Conservation (phyloP, 1,284 basidiomycete genomes). For the Volvariella surrecta region DNA sequence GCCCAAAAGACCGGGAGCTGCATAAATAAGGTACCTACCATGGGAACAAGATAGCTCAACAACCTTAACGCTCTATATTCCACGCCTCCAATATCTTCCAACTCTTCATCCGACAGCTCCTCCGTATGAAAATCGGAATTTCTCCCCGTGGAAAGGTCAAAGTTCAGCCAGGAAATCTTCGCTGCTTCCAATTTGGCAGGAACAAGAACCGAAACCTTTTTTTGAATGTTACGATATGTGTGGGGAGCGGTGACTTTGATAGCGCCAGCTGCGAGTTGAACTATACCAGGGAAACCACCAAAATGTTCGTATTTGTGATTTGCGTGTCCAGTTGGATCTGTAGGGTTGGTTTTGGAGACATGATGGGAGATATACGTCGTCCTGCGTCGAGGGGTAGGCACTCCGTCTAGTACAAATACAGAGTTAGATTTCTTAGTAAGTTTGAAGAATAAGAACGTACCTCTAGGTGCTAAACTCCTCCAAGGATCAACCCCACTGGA, state of each 20-base stretch:
- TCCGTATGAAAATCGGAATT: conserved; percentile 71
- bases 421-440: too few relatives aligned
- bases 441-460: too few relatives aligned
- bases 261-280: conserved; percentile 22
- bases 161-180: conserved; percentile 27
- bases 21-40: conserved; percentile 21
- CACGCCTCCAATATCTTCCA: conserved; percentile 76
- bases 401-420: not conserved
- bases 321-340: conserved; percentile 9
- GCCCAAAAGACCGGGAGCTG: not conserved
- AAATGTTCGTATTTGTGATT: conserved; percentile 24
- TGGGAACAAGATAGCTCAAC: conserved; percentile 38
- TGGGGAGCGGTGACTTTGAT: conserved; percentile 26
- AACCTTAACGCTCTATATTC: conserved; percentile 65
- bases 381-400: not conserved
- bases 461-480: too few relatives aligned
- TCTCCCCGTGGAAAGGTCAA: conserved; percentile 47
- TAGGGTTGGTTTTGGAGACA: conserved; percentile 1
- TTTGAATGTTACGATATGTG: conserved; percentile 25
- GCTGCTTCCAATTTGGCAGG: conserved; percentile 21
- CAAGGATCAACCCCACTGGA: not conserved
- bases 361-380: not conserved
- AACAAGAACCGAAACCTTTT: conserved; percentile 28
- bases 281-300: conserved; percentile 40
- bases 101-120: conserved; percentile 57